Evolutionary conservation across 225 moss, liverwort and hornwort species (phyloP).

Genomic region (Lunularia cruciata): DNA sequence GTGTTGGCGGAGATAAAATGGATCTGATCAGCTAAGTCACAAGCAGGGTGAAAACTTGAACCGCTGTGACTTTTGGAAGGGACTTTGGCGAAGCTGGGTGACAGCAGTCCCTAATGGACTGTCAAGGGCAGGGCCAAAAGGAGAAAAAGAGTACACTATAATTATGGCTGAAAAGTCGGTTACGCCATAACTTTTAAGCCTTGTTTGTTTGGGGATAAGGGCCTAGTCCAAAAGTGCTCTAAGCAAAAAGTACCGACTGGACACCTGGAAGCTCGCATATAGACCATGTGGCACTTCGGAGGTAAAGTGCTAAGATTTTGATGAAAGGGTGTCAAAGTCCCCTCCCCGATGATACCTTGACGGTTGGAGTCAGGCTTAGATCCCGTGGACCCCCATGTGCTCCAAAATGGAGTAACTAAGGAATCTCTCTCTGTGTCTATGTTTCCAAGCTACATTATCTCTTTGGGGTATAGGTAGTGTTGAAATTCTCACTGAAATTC

Average conservation of each 20-base stretch:
- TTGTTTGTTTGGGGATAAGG: slow-evolving; percentile 9
- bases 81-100: not conserved
- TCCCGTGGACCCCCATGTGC: slow-evolving; percentile 4
- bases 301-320: slow-evolving; percentile 8
- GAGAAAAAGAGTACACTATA: not conserved
- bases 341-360: slow-evolving; percentile 5
- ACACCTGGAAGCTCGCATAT: slow-evolving; percentile 11
- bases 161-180: not conserved
- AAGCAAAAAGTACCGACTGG: slow-evolving; percentile 7
- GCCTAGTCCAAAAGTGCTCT: slow-evolving; percentile 13
- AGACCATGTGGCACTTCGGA: slow-evolving; percentile 1
- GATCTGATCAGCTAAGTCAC: not conserved
- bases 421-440: not conserved
- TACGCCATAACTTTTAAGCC: slow-evolving; percentile 8
- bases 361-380: slow-evolving; percentile 10
- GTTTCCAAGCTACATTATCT: not conserved
- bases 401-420: not conserved
- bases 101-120: too few species aligned
- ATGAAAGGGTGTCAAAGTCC: not conserved
- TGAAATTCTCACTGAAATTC: not conserved
- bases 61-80: not conserved
- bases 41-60: not conserved
- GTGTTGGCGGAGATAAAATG: not conserved
- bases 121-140: not conserved
- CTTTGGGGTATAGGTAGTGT: not conserved